These are phyloP conservation scores for Mycena sanguinolenta DNA, from an alignment of 768 basidiomycete species.

Conservation along the genomic window DNA sequence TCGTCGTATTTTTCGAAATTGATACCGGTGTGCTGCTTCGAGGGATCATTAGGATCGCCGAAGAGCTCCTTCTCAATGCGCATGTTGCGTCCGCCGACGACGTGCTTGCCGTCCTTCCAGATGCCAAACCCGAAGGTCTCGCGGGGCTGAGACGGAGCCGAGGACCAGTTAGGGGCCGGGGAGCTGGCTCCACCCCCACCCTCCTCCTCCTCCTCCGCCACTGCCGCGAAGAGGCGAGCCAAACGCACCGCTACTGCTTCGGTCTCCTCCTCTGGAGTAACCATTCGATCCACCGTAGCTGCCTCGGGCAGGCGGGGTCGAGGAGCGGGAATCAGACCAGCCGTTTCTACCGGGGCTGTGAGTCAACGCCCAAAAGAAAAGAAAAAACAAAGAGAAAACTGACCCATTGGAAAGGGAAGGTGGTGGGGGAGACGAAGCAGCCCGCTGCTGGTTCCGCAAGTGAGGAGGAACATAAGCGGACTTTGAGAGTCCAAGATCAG, in stretches of 20 bases:
- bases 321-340: slow-evolving; percentile 81
- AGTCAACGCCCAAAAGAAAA: slow-evolving; percentile 21
- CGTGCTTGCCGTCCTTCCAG: slow-evolving; percentile 93
- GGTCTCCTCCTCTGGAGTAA: slow-evolving; percentile 54
- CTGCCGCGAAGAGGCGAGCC: slow-evolving; percentile 57
- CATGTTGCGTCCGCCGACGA: slow-evolving; percentile 85
- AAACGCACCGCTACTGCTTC: slow-evolving; percentile 49
- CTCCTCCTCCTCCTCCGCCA: slow-evolving; percentile 54
- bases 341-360: slow-evolving; percentile 62
- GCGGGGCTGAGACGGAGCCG: slow-evolving; percentile 58
- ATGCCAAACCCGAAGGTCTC: slow-evolving; percentile 74
- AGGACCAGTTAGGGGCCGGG: slow-evolving; percentile 53
- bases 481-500: slow-evolving; percentile 83
- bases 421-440: slow-evolving; percentile 74
- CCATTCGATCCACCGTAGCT: slow-evolving; percentile 60
- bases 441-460: slow-evolving; percentile 88
- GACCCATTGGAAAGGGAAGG: slow-evolving; percentile 68
- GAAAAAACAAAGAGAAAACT: slow-evolving; percentile 39
- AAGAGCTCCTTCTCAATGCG: slow-evolving; percentile 97
- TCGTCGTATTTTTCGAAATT: slow-evolving; percentile 99
- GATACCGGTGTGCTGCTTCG: slow-evolving; percentile 95
- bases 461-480: slow-evolving; percentile 92
- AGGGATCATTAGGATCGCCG: slow-evolving; percentile 87
- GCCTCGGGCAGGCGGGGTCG: slow-evolving; percentile 71
- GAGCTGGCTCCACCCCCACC: slow-evolving; percentile 57